These are phyloP conservation scores for Silybum marianum DNA, from an alignment of 129 eudicot genomes.

Conservation along the genomic window DNA sequence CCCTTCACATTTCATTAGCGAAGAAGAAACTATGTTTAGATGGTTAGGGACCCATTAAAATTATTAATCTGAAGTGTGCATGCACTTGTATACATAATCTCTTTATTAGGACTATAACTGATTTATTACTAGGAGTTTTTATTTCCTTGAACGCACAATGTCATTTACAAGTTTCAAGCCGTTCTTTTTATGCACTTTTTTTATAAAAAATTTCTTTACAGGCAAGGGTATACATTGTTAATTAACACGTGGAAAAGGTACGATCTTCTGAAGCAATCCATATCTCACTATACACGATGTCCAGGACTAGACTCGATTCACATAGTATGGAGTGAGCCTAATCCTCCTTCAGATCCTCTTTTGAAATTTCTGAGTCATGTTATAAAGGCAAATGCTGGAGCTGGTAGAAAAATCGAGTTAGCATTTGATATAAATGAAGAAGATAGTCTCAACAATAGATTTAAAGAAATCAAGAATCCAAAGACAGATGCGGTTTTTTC, in stretches of 20 bases:
- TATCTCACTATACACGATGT: slow-evolving; percentile 79
- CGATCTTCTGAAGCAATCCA: slow-evolving; percentile 80
- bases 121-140: neutral
- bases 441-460: slow-evolving; percentile 84
- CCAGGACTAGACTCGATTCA: slow-evolving; percentile 76
- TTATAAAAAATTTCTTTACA: slow-evolving; percentile 23
- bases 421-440: slow-evolving; percentile 76
- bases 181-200: neutral
- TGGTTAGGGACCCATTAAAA: neutral
- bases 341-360: slow-evolving; percentile 72
- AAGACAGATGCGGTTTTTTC: slow-evolving; percentile 75
- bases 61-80: too few relatives aligned
- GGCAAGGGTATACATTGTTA: slow-evolving; percentile 75
- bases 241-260: slow-evolving; percentile 89
- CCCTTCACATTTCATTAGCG: neutral
- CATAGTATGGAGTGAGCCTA: slow-evolving; percentile 87
- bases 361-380: slow-evolving; percentile 54
- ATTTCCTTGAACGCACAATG: neutral
- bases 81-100: too few relatives aligned
- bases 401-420: slow-evolving; percentile 63
- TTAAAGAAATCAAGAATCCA: slow-evolving; percentile 71
- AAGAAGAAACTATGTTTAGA: neutral
- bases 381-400: slow-evolving; percentile 45
- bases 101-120: neutral
- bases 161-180: neutral